phyloP scores from a whole-genome alignment of 176 grass and related monocot genomes.

The Carex myosuroides region DNA sequence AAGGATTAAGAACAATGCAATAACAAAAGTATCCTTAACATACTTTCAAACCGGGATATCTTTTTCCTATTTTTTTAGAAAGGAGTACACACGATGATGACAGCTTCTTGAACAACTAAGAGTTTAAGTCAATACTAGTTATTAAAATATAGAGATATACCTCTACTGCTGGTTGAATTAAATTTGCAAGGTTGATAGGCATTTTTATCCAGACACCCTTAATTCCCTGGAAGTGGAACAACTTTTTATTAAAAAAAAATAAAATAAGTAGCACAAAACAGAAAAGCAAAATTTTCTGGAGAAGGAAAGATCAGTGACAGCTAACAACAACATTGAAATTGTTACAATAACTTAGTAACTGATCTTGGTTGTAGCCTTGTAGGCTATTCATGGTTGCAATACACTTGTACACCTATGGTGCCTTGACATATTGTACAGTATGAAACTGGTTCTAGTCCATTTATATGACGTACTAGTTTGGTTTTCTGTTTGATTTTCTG shows the following conservation, averaged over 20 bases:
- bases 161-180: constrained; percentile 78
- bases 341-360: neutral
- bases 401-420: neutral
- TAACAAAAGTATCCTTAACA: neutral
- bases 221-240: constrained; percentile 49
- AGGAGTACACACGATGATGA: neutral
- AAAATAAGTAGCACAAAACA: neutral
- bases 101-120: neutral
- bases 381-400: neutral
- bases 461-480: neutral
- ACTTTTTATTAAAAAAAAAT: neutral
- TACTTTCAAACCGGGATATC: neutral
- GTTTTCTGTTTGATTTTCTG: neutral
- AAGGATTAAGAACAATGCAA: neutral
- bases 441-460: neutral
- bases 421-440: neutral
- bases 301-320: neutral
- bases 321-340: neutral
- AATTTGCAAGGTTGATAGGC: constrained; percentile 70
- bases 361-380: neutral
- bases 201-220: constrained; percentile 93
- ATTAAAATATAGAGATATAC: constrained; percentile 36
- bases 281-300: constrained; percentile 10
- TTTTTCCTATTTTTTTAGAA: neutral
- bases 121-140: neutral